Conservation (phyloP, 2,329 filamentous ascomycete genomes). For the Pestalotiopsis sp. region DNA sequence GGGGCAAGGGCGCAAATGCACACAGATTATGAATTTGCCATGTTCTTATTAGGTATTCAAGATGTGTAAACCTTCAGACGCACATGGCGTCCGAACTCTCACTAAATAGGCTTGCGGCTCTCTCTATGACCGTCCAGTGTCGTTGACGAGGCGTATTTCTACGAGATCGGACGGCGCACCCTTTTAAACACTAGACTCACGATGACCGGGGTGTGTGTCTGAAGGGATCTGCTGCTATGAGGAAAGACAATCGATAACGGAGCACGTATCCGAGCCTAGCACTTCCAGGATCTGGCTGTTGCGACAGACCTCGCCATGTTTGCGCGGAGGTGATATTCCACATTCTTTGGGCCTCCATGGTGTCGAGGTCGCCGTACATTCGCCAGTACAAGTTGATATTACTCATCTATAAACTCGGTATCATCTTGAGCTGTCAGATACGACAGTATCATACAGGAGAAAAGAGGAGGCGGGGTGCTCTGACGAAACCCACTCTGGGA, state of each 20-base stretch:
- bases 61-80: no score
- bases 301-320: neutral
- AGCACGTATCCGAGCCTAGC: neutral
- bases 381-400: neutral
- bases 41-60: no score
- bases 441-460: neutral
- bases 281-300: neutral
- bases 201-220: neutral
- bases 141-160: no score
- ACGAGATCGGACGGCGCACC: neutral
- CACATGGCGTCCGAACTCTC: no score
- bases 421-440: neutral
- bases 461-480: neutral
- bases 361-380: neutral
- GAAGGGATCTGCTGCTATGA: neutral
- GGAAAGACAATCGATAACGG: neutral
- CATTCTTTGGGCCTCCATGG: neutral
- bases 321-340: neutral
- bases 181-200: neutral
- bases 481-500: slow-evolving; percentile 10
- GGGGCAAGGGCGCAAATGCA: neutral
- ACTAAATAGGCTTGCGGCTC: no score
- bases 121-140: no score
- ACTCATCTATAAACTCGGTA: neutral
- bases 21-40: neutral